Percentiles rank a stretch among this genome's conserved stretches.
Conservation (phyloP, 495 filamentous ascomycete genomes). For the Cladorrhinum samala region DNA sequence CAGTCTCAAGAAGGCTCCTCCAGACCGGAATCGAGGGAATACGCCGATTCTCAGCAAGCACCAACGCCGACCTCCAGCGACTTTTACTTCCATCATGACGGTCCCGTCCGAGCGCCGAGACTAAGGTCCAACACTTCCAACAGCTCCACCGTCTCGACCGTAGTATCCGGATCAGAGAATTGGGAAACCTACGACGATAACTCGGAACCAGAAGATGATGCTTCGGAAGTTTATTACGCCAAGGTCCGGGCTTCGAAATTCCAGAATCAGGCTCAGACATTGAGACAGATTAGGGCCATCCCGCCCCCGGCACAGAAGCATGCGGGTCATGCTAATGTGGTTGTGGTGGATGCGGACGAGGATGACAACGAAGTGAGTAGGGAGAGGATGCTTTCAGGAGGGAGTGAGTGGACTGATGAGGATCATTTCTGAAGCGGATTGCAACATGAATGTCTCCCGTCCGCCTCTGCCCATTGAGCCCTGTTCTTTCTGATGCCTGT, state of each 20-base stretch:
- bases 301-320: slow-evolving; percentile 23
- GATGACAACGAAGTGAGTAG: slow-evolving; percentile 41
- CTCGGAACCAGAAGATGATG: slow-evolving; percentile 67
- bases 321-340: slow-evolving; percentile 21
- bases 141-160: slow-evolving; percentile 59
- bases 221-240: slow-evolving; percentile 69
- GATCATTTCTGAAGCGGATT: slow-evolving; percentile 39
- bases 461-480: background rate
- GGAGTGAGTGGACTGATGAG: slow-evolving; percentile 53
- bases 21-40: background rate
- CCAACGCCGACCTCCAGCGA: slow-evolving; percentile 11
- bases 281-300: slow-evolving; percentile 25
- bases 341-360: slow-evolving; percentile 24
- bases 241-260: slow-evolving; percentile 56
- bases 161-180: slow-evolving; percentile 77
- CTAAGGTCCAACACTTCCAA: slow-evolving; percentile 60
- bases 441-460: slow-evolving; percentile 7
- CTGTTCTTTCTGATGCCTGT: background rate
- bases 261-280: background rate
- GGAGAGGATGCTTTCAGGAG: slow-evolving; percentile 24
- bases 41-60: background rate
- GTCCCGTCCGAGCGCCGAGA: slow-evolving; percentile 30
- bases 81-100: slow-evolving; percentile 26
- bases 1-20: no score
- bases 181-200: slow-evolving; percentile 90